Evolutionary conservation across 1,284 basidiomycete genomes (phyloP).

Genomic region (Sporisorium graminicola): DNA sequence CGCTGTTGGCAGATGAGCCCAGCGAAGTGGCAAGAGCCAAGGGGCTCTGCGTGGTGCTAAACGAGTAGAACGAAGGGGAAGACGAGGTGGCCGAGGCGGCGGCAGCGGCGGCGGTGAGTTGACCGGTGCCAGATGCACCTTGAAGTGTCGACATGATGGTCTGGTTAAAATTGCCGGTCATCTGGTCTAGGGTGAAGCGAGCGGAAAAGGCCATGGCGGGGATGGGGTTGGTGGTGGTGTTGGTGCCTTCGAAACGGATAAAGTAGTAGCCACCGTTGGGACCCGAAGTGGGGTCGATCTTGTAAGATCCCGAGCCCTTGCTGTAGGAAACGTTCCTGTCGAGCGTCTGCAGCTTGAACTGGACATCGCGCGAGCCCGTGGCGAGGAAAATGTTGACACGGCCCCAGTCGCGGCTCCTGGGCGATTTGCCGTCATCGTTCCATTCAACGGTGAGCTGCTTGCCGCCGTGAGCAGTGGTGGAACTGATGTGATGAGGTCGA

Average conservation of each 20-base stretch:
- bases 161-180: constrained; percentile 60
- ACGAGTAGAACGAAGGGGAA: constrained; percentile 15
- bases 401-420: constrained; percentile 53
- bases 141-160: constrained; percentile 44
- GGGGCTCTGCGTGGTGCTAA: constrained; percentile 71
- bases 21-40: constrained; percentile 81
- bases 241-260: constrained; percentile 61
- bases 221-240: constrained; percentile 36
- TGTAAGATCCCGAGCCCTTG: constrained; percentile 27
- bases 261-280: constrained; percentile 63
- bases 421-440: constrained; percentile 59
- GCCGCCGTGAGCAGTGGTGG: constrained; percentile 55
- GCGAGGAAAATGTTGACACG: constrained; percentile 62
- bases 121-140: constrained; percentile 30
- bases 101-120: constrained; percentile 22
- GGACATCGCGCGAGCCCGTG: constrained; percentile 56
- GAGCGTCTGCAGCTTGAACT: constrained; percentile 63
- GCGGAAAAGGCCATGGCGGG: constrained; percentile 64
- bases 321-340: constrained; percentile 39
- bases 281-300: constrained; percentile 47
- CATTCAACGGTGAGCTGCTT: constrained; percentile 49
- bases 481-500: constrained; percentile 11
- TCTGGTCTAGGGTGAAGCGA: constrained; percentile 54
- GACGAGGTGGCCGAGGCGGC: constrained; percentile 15
- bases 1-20: constrained; percentile 72